phyloP scores from a whole-genome alignment of 108 stramenopile genomes.

The Nitzschia sp. region DNA sequence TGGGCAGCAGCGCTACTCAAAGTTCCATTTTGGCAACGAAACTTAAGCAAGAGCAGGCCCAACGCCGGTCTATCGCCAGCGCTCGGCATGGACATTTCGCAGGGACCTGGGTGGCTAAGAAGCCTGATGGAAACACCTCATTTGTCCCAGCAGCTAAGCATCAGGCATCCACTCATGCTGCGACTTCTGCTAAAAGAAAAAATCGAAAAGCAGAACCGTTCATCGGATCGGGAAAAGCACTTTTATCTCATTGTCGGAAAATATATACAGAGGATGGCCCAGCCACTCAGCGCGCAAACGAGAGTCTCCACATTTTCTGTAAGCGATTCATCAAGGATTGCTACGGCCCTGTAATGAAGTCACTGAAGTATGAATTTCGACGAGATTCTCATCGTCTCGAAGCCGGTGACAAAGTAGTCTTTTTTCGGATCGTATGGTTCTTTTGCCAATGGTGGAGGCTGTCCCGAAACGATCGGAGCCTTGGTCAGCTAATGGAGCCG shows the following conservation, averaged over 20 bases:
- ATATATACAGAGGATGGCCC: slow-evolving; percentile 41
- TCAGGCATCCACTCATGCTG: not conserved
- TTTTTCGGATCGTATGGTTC: slow-evolving; percentile 86
- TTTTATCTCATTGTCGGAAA: slow-evolving; percentile 37
- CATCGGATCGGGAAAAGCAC: slow-evolving; percentile 58
- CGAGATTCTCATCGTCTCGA: slow-evolving; percentile 82
- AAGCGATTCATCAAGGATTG: slow-evolving; percentile 65
- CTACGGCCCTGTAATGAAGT: slow-evolving; percentile 90
- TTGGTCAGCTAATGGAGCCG: slow-evolving; percentile 70
- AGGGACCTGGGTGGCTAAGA: slow-evolving; percentile 66
- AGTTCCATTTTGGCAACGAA: slow-evolving; percentile 42
- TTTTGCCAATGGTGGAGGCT: slow-evolving; percentile 84
- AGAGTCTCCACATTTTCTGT: slow-evolving; percentile 71
- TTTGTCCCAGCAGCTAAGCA: slow-evolving; percentile 47
- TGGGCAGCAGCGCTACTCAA: slow-evolving; percentile 1
- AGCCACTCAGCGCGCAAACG: slow-evolving; percentile 48
- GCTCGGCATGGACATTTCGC: slow-evolving; percentile 85
- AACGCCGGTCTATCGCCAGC: slow-evolving; percentile 8
- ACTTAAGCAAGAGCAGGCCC: slow-evolving; percentile 60
- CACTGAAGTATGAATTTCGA: slow-evolving; percentile 89
- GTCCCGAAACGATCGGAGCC: slow-evolving; percentile 11
- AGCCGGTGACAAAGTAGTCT: slow-evolving; percentile 71
- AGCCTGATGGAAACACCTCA: slow-evolving; percentile 43
- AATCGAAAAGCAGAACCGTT: slow-evolving; percentile 68
- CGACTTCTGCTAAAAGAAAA: slow-evolving; percentile 23